These are phyloP conservation scores for Saccharomycopsis oosterbeekiorum DNA, from an alignment of 805 yeast species.

Conservation along the genomic window DNA sequence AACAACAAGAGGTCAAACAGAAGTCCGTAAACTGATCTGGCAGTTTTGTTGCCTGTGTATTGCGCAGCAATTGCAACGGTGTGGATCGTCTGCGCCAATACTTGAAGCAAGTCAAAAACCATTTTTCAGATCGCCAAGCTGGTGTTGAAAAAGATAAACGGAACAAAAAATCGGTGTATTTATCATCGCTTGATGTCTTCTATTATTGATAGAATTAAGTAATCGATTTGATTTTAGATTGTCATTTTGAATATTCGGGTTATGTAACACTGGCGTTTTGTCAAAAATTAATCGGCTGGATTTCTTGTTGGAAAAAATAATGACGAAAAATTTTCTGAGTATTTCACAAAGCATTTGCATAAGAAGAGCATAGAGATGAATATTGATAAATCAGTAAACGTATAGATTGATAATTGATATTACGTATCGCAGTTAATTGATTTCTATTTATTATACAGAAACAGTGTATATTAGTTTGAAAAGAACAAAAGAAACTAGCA, in stretches of 20 bases:
- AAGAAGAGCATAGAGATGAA: not conserved
- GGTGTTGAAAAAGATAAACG: no score
- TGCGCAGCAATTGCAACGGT: not conserved
- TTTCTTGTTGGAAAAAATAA: not conserved
- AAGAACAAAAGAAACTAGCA: no score
- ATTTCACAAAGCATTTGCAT: not conserved
- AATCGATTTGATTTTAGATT: no score
- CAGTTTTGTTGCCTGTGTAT: not conserved
- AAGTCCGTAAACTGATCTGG: slow-evolving; percentile 4
- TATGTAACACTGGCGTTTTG: not conserved
- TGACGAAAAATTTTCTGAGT: not conserved
- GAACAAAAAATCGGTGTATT: no score
- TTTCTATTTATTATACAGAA: no score
- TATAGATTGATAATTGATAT: not conserved
- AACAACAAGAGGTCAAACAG: slow-evolving; percentile 1
- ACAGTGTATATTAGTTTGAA: no score
- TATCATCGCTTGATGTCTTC: no score
- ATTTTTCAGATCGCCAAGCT: not conserved
- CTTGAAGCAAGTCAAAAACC: not conserved
- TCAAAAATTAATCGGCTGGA: not conserved
- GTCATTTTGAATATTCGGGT: not conserved
- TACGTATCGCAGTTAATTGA: no score
- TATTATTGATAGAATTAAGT: no score
- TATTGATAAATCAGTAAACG: not conserved
- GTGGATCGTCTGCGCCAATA: not conserved